Conservation (phyloP, 192 early-diverging fungal species). For the Backusella morwellensis region DNA sequence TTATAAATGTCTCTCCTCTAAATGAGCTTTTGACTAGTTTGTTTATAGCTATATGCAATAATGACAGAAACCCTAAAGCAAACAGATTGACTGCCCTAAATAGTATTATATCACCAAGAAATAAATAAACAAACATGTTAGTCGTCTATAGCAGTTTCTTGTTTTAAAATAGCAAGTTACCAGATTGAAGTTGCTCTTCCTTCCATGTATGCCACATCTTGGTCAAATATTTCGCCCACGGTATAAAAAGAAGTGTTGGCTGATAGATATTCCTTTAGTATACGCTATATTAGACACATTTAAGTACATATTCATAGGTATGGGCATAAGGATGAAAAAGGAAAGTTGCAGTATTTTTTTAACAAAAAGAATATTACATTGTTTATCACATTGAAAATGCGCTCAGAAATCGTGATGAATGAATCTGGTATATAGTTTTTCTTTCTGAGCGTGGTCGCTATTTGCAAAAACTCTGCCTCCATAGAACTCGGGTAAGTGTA, state of each 20-base stretch:
- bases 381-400: slow-evolving; percentile 20
- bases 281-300: neutral
- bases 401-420: slow-evolving; percentile 20
- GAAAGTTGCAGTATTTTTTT: neutral
- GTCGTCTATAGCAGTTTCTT: neutral
- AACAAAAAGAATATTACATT: neutral
- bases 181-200: neutral
- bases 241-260: slow-evolving; percentile 9
- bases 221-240: slow-evolving; percentile 17
- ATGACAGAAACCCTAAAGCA: slow-evolving; percentile 14
- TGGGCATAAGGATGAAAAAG: neutral
- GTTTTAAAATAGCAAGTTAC: slow-evolving; percentile 5
- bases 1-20: slow-evolving; percentile 1
- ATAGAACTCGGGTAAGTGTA: neutral
- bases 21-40: neutral
- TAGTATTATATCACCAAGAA: neutral
- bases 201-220: slow-evolving; percentile 10
- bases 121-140: neutral
- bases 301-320: neutral
- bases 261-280: slow-evolving; percentile 17
- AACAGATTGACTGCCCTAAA: slow-evolving; percentile 17
- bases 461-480: neutral
- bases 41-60: slow-evolving; percentile 6
- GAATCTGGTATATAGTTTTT: slow-evolving; percentile 5
- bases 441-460: neutral